These are phyloP conservation scores for Ordospora colligata DNA, from an alignment of 371 early-diverging fungal genomes.

Conservation along the genomic window DNA sequence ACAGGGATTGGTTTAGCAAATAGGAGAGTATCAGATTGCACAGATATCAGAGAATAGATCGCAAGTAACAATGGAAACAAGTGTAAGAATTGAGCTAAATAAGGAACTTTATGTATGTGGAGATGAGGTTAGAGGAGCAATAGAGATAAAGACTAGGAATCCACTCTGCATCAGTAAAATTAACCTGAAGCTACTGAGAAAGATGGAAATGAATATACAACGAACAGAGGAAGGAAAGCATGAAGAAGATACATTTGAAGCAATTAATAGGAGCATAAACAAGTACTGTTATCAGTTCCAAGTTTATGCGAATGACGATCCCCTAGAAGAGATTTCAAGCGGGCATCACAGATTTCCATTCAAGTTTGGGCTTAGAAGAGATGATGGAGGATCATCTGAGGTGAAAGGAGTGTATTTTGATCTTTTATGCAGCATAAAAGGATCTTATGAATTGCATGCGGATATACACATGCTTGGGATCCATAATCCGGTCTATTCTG, in stretches of 20 bases:
- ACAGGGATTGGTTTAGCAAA: neutral
- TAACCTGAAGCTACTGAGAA: constrained; percentile 1
- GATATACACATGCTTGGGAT: neutral
- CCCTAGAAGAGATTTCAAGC: constrained; percentile 4
- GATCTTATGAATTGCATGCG: neutral
- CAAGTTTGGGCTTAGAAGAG: constrained; percentile 10
- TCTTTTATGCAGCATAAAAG: constrained; percentile 3
- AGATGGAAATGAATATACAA: neutral
- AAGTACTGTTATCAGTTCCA: constrained; percentile 17
- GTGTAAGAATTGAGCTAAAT: neutral
- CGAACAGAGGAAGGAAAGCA: neutral
- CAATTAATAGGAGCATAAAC: neutral
- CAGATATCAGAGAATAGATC: neutral
- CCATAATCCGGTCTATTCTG: neutral
- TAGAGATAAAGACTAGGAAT: constrained; percentile 4
- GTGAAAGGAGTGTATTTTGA: constrained; percentile 34
- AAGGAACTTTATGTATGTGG: constrained; percentile 14
- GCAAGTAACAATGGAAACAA: neutral
- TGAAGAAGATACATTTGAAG: neutral
- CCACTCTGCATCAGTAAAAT: constrained; percentile 18
- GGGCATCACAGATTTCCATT: constrained; percentile 25
- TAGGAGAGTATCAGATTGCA: neutral
- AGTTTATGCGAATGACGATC: neutral
- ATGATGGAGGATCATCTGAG: constrained; percentile 7
- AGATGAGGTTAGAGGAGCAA: constrained; percentile 1